A percentile compares a stretch with the other conserved stretches of the same genome.
phyloP scores from a whole-genome alignment of 169 alveolate species.

The Cyclospora cayetanensis region DNA sequence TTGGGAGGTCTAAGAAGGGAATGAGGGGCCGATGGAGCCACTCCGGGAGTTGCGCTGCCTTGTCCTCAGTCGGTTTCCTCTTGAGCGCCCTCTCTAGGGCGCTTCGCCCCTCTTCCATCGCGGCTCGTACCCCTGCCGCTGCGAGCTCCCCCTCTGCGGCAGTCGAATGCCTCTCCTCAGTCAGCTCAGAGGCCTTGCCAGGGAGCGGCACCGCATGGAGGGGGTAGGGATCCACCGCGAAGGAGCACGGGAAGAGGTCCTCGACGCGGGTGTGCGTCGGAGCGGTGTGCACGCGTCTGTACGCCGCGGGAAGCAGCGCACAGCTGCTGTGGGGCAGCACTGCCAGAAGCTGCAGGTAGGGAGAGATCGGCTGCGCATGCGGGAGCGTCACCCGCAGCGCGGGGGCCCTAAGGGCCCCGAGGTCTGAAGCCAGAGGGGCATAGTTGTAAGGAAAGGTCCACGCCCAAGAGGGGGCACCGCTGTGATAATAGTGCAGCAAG shows the following conservation, averaged over 20 bases:
- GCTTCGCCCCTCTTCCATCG: neutral
- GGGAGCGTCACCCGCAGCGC: neutral
- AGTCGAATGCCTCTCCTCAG: neutral
- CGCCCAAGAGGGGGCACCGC: slow-evolving; percentile 97
- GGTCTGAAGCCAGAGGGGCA: slow-evolving; percentile 86
- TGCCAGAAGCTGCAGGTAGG: slow-evolving; percentile 65
- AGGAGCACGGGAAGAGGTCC: neutral
- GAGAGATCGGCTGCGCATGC: slow-evolving; percentile 32
- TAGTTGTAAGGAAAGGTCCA: slow-evolving; percentile 99
- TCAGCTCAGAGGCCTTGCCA: slow-evolving; percentile 15
- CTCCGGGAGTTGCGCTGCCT: slow-evolving; percentile 58
- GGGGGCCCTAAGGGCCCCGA: slow-evolving; percentile 31
- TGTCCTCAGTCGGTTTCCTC: neutral
- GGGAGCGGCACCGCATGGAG: slow-evolving; percentile 59
- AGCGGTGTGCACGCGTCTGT: slow-evolving; percentile 52
- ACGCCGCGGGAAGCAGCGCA: slow-evolving; percentile 44
- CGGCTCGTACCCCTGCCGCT: neutral
- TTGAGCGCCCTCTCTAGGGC: neutral
- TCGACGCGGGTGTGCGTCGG: neutral
- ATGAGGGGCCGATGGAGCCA: slow-evolving; percentile 68
- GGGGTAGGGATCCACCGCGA: slow-evolving; percentile 46
- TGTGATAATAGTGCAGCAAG: slow-evolving; percentile 73
- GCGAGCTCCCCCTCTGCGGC: neutral
- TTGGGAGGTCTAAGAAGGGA: slow-evolving; percentile 28
- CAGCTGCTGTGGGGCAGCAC: slow-evolving; percentile 63